Base-by-base conservation (phyloP, 2,329 filamentous ascomycete species). In the Exophiala sp. region DNA sequence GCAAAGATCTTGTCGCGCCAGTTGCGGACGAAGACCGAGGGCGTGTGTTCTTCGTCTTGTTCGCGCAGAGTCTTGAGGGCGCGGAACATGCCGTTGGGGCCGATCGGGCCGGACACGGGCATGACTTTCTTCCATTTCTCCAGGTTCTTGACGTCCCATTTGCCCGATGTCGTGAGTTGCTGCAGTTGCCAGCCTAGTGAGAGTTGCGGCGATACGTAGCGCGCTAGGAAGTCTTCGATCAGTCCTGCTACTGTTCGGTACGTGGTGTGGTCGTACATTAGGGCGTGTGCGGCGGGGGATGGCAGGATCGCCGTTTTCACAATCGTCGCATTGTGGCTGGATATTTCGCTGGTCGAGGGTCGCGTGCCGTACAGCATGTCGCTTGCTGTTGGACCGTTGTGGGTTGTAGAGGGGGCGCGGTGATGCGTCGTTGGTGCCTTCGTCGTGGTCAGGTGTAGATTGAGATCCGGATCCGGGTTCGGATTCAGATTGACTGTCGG, bases 101-200 rank as follows among this genome's bases (percentile, higher is more conserved):
- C 86, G 52, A 97, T 93, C 2, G 84, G 82, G 1, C 78, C 76
- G 0, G 87, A 94, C 1, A 95, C 86, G 0, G 89, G 86, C 1
- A 73, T 69, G 1, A 94, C 85, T 14, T 81, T 81, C 66, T 87
- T 79, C 91, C 91, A 97, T 65, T 97, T 97, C 52, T 79, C 82
- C 9, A 96, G 75, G 63, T 97, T 97, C 71, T 97, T 97, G 59
- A 97, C 88, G 63, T 96, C 91, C 91, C 91, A 97, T 70, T 97
- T 97, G 2, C 90, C 90, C 59, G 89, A 86, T 1, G 85, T 88
- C 2, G 86, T 88, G 19, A 97, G 80, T 62, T 93, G 85, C 61
- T 91, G 86, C 13, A 97, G 74, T 68, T 97, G 91, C 90, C 91
- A 97, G 37, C 85, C 87, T 22, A 91, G 79, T 1, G 82, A 86